phyloP scores from a whole-genome alignment of 2,329 filamentous ascomycete genomes.

The Aspergillus terreus region DNA sequence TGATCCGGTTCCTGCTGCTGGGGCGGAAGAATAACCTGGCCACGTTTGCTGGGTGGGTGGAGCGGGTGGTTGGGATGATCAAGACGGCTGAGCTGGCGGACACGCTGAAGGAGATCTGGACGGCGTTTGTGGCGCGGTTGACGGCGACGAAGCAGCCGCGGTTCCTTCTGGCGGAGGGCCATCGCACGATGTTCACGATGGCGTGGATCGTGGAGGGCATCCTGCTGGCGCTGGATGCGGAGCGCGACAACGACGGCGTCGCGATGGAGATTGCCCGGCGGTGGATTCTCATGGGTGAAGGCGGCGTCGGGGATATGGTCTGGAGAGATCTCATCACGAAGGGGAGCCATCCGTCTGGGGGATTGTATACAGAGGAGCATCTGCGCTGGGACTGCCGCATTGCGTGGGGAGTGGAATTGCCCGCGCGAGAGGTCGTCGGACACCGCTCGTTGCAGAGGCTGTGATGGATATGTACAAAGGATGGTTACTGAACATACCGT shows the following conservation, averaged over 20 bases:
- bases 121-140: constrained; percentile 14
- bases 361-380: constrained; percentile 1
- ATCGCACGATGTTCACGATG: constrained; percentile 34
- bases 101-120: constrained; percentile 15
- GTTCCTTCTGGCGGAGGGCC: constrained; percentile 25
- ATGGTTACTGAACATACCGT: not conserved
- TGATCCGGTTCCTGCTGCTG: constrained; percentile 35
- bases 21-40: constrained; percentile 16
- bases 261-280: constrained; percentile 34
- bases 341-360: not conserved
- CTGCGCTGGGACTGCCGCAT: constrained; percentile 7
- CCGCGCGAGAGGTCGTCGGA: constrained; percentile 4
- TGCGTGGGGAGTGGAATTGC: constrained; percentile 7
- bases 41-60: constrained; percentile 40
- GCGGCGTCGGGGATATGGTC: constrained; percentile 27
- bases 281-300: constrained; percentile 32
- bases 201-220: constrained; percentile 33
- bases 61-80: constrained; percentile 27
- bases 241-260: constrained; percentile 28
- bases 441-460: constrained; percentile 7
- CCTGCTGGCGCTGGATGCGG: constrained; percentile 38
- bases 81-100: constrained; percentile 2
- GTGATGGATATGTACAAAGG: too few relatives aligned
- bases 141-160: constrained; percentile 11
- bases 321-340: constrained; percentile 18